Evolutionary conservation across 2,329 filamentous ascomycete genomes (phyloP).

Genomic region (Fusarium dlaminii): DNA sequence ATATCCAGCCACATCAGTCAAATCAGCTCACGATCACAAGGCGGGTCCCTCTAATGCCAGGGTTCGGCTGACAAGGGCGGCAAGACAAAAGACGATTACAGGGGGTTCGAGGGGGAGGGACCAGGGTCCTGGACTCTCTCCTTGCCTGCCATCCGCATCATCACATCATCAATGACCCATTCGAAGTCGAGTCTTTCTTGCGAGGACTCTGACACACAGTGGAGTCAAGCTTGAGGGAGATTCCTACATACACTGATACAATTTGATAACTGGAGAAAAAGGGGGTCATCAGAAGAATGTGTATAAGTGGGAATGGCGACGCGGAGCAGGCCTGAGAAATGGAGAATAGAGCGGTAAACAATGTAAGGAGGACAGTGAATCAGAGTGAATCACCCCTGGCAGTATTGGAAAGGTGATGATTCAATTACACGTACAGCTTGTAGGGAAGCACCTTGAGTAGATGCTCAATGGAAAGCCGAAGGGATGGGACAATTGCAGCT

Average conservation of each 20-base stretch:
- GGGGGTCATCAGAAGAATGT: slow-evolving; percentile 19
- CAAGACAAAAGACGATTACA: slow-evolving; percentile 26
- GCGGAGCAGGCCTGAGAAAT: background rate
- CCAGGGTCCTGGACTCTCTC: slow-evolving; percentile 21
- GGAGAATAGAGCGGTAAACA: slow-evolving; percentile 1
- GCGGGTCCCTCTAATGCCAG: slow-evolving; percentile 23
- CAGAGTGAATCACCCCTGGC: slow-evolving; percentile 13
- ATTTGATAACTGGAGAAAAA: slow-evolving; percentile 4
- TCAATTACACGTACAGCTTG: background rate
- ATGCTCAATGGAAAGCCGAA: background rate
- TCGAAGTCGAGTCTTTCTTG: slow-evolving; percentile 3
- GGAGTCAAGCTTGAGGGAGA: slow-evolving; percentile 8
- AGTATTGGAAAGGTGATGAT: background rate
- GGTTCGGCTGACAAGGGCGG: slow-evolving; percentile 31
- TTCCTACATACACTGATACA: background rate
- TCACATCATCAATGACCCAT: slow-evolving; percentile 4
- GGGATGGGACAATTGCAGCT: background rate
- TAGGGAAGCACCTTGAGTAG: background rate
- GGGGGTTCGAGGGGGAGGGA: slow-evolving; percentile 15
- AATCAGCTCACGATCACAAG: slow-evolving; percentile 33
- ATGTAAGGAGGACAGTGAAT: slow-evolving; percentile 10
- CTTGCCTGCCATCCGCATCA: slow-evolving; percentile 4
- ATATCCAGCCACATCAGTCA: slow-evolving; percentile 22
- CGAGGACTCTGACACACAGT: slow-evolving; percentile 14
- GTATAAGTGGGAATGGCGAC: slow-evolving; percentile 9